Evolutionary conservation across 331 rosid genomes (phyloP), one percentile per base, ranked within the genome.

Genomic region (Pyrus hybrid): DNA sequence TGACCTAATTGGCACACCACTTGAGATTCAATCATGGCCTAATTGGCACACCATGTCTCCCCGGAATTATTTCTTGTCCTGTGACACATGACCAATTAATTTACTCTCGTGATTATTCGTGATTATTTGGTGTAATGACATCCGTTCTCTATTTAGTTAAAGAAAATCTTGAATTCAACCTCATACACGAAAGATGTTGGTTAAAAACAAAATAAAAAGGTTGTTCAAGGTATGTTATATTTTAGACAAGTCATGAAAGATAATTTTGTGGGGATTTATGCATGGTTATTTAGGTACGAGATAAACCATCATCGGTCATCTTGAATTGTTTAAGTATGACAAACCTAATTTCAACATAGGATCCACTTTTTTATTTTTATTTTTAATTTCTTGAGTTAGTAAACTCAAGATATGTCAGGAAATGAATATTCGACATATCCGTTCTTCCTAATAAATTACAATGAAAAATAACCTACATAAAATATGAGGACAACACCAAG

Each of bases 21-120:
- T 18, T n/a, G 80, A 64, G 69, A 73, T 68, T 6, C 20, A 73
- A 85, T 86, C 28, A 85, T 88, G 84, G 71, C 71, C 68, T n/a
- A 56, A n/a, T 9, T 3, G 62, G 26, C 62, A 10, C 16, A 57
- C 16, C 28, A 23, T 86, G 90, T 88, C 85, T 72, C 87, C 85
- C 60, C 66, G 2, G 13, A 74, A 71, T 65, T 47, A 57, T 69
- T 47, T 66, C 80, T 68, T 86, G 83, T 78, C 84, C 0, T 21
- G 3, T 4, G 25, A 5, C 29, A 22, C 63, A 17, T 18, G 0
- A 17, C 10, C 21, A 17, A 6, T 6, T 51, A 17, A 8, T 51
- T 51, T 17, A 17, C 21, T 1, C 57, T 51, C 4, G 8, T 51
- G 2, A 51, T 37, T 9, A 37, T 2, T 35, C 41, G 41, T 2